Percentiles rank a stretch among this genome's conserved stretches.
phyloP scores from a whole-genome alignment of 2,329 filamentous ascomycete genomes.

The Scortechinia acanthostroma region DNA sequence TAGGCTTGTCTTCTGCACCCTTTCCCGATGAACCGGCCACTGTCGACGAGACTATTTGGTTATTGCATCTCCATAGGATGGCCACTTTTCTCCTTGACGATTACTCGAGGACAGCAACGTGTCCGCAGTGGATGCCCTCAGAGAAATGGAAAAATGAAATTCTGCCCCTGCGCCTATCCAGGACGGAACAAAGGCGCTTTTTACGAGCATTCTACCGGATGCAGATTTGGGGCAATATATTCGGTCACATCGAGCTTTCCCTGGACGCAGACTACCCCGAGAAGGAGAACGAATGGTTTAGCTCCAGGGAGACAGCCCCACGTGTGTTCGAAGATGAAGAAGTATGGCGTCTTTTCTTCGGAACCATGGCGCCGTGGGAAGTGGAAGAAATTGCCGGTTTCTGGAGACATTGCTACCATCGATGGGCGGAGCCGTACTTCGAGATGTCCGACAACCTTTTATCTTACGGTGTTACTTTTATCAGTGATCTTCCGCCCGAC shows the following conservation, averaged over 20 bases:
- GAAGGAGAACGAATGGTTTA: too few relatives aligned
- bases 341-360: slow-evolving; percentile 9
- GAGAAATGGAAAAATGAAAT: background rate
- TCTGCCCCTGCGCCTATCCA: background rate
- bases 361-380: slow-evolving; percentile 12
- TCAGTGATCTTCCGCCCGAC: too few relatives aligned
- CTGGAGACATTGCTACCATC: too few relatives aligned
- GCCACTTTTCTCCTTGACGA: background rate
- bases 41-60: background rate
- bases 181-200: background rate
- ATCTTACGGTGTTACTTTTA: too few relatives aligned
- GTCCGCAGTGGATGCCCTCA: too few relatives aligned
- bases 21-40: background rate
- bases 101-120: background rate
- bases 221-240: background rate
- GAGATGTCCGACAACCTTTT: too few relatives aligned
- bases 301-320: too few relatives aligned
- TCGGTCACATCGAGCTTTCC: background rate
- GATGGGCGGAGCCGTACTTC: too few relatives aligned
- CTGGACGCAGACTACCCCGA: too few relatives aligned
- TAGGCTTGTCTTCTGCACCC: background rate
- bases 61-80: background rate
- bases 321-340: slow-evolving; percentile 5
- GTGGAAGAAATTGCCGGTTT: slow-evolving; percentile 11
- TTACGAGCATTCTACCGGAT: background rate